These are phyloP conservation scores for Phycomyces nitens DNA, from an alignment of 192 early-diverging fungal species.

Conservation along the genomic window DNA sequence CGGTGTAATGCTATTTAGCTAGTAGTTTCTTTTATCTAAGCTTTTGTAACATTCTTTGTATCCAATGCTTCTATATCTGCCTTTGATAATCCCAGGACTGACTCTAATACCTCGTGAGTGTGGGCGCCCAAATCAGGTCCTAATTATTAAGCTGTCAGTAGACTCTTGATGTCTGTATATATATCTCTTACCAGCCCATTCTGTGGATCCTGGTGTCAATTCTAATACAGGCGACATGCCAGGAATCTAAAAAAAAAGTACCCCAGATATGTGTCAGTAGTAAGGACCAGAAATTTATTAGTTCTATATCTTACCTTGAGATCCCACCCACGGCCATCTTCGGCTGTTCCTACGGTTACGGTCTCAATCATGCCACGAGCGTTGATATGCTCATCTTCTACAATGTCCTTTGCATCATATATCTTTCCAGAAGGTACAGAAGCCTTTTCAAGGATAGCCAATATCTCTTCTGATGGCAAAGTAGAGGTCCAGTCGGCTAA, in stretches of 20 bases:
- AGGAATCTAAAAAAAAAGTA: slow-evolving; percentile 22
- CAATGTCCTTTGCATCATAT: slow-evolving; percentile 45
- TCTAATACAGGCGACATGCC: slow-evolving; percentile 39
- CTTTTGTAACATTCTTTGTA: slow-evolving; percentile 21
- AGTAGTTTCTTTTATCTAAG: background rate
- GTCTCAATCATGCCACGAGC: slow-evolving; percentile 44
- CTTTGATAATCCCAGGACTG: slow-evolving; percentile 28
- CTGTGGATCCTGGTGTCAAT: slow-evolving; percentile 43
- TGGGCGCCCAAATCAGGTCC: slow-evolving; percentile 48
- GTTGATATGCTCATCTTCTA: slow-evolving; percentile 43
- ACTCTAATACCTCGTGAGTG: slow-evolving; percentile 32
- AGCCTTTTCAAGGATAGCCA: slow-evolving; percentile 34
- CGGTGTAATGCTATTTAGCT: no score
- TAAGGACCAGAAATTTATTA: background rate
- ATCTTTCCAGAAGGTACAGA: slow-evolving; percentile 47
- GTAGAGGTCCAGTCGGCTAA: slow-evolving; percentile 35
- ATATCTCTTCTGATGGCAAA: slow-evolving; percentile 31
- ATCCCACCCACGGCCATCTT: slow-evolving; percentile 37
- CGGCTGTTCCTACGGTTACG: slow-evolving; percentile 32
- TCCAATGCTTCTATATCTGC: slow-evolving; percentile 31
- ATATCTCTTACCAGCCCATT: slow-evolving; percentile 39
- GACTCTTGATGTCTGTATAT: background rate
- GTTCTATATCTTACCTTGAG: slow-evolving; percentile 29
- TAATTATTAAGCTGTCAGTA: background rate
- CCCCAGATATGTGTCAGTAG: background rate